A percentile compares a stretch with the other conserved stretches of the same genome.
phyloP scores from a whole-genome alignment of 768 basidiomycete species.

The Mycena rosella region DNA sequence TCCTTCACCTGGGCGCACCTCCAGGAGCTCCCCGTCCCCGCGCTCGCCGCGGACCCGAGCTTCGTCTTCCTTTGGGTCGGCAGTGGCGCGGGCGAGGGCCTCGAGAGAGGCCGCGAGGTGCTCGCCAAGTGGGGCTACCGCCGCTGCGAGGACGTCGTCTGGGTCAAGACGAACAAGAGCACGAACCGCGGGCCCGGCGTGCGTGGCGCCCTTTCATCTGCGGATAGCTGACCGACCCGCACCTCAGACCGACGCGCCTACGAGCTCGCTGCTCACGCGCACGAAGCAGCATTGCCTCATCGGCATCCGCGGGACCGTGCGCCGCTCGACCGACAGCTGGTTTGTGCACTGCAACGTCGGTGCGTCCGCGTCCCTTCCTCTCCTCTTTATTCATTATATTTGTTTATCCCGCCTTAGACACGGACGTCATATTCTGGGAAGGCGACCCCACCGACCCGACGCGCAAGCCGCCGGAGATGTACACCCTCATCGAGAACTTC shows the following conservation, averaged over 20 bases:
- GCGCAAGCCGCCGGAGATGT: conserved; percentile 94
- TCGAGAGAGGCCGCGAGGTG: conserved; percentile 92
- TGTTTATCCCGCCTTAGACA: conserved; percentile 64
- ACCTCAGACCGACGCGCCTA: conserved; percentile 83
- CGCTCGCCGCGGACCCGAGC: conserved; percentile 89
- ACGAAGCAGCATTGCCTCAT: conserved; percentile 98
- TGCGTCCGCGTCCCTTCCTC: conserved; percentile 50
- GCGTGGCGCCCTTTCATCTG: conserved; percentile 44
- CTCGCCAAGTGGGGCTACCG: conserved; percentile 95
- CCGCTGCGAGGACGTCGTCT: conserved; percentile 97
- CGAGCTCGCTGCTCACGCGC: conserved; percentile 86
- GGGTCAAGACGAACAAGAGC: conserved; percentile 92
- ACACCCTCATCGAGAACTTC: conserved; percentile 97
- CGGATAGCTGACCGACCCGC: conserved; percentile 22
- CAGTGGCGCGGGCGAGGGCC: conserved; percentile 87
- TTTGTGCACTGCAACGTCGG: conserved; percentile 99
- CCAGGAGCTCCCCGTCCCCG: conserved; percentile 83
- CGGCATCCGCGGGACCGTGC: conserved; percentile 96
- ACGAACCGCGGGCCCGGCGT: conserved; percentile 83
- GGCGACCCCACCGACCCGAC: conserved; percentile 88
- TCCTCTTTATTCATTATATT: too few species aligned
- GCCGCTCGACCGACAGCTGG: conserved; percentile 94
- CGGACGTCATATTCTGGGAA: conserved; percentile 98
- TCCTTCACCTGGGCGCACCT: conserved; percentile 90
- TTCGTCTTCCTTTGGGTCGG: conserved; percentile 99